A percentile compares a stretch with the other conserved stretches of the same genome.
phyloP scores from a whole-genome alignment of 2,329 filamentous ascomycete species.

The Penicillium olsonii region DNA sequence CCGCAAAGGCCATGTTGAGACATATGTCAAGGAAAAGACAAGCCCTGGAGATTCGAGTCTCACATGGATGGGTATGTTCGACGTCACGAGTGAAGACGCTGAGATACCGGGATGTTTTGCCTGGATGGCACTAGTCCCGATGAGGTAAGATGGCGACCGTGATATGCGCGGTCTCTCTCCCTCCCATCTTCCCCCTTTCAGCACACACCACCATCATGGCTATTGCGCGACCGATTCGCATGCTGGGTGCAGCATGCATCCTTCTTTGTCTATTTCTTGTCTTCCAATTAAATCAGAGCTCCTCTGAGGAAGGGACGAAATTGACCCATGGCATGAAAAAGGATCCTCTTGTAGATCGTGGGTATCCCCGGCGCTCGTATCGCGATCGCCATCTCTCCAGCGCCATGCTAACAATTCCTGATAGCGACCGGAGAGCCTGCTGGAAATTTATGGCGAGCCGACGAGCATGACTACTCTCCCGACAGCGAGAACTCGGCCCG shows the following conservation, averaged over 20 bases:
- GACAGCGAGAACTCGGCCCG: slow-evolving; percentile 74
- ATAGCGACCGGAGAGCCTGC: slow-evolving; percentile 81
- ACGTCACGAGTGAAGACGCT: not conserved
- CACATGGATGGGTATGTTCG: slow-evolving; percentile 1
- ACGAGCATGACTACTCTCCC: slow-evolving; percentile 74
- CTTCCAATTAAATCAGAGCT: slow-evolving; percentile 69
- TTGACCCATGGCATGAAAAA: slow-evolving; percentile 63
- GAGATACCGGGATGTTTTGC: slow-evolving; percentile 13
- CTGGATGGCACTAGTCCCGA: slow-evolving; percentile 27
- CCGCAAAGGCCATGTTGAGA: slow-evolving; percentile 67
- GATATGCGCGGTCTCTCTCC: slow-evolving; percentile 12
- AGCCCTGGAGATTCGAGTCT: no score
- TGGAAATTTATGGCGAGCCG: slow-evolving; percentile 70
- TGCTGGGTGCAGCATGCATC: slow-evolving; percentile 70
- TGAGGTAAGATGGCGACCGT: slow-evolving; percentile 25
- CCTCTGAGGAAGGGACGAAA: slow-evolving; percentile 44
- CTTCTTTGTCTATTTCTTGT: slow-evolving; percentile 77
- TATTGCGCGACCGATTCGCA: slow-evolving; percentile 79
- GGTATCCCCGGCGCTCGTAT: slow-evolving; percentile 37
- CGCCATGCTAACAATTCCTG: slow-evolving; percentile 16
- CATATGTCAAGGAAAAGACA: not conserved
- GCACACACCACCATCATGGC: slow-evolving; percentile 62
- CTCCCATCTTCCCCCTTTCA: slow-evolving; percentile 22
- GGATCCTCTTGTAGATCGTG: slow-evolving; percentile 87
- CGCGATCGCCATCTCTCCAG: not conserved